Percentiles rank a stretch among this genome's conserved stretches.
phyloP scores from a whole-genome alignment of 2,329 filamentous ascomycete species.

The Escovopsis sp. region DNA sequence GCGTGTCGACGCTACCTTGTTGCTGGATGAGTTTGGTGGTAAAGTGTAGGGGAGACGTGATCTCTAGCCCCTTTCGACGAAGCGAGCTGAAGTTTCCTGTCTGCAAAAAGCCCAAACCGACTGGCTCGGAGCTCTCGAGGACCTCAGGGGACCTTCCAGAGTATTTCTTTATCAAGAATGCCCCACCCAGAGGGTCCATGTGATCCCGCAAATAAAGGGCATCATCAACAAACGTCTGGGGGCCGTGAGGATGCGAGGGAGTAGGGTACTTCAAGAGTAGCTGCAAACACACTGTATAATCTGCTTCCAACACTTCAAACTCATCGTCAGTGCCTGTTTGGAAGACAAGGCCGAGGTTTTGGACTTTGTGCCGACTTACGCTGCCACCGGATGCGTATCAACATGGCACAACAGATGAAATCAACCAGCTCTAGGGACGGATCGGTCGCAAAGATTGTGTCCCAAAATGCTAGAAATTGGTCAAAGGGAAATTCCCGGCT shows the following conservation, averaged over 20 bases:
- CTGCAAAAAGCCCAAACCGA: slow-evolving; percentile 19
- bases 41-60: slow-evolving; percentile 31
- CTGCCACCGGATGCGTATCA: slow-evolving; percentile 82
- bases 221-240: slow-evolving; percentile 74
- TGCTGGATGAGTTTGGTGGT: slow-evolving; percentile 39
- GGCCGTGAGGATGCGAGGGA: slow-evolving; percentile 45
- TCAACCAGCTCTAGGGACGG: slow-evolving; percentile 69
- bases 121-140: background rate
- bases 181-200: slow-evolving; percentile 45
- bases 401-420: slow-evolving; percentile 85
- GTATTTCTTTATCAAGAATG: slow-evolving; percentile 55
- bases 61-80: slow-evolving; percentile 25
- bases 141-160: slow-evolving; percentile 38
- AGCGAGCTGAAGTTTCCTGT: slow-evolving; percentile 21
- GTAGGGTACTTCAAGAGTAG: slow-evolving; percentile 72
- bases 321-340: background rate
- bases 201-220: slow-evolving; percentile 61
- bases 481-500: slow-evolving; percentile 87
- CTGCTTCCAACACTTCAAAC: slow-evolving; percentile 58
- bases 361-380: slow-evolving; percentile 34
- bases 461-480: slow-evolving; percentile 75
- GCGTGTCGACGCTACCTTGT: slow-evolving; percentile 48
- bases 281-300: slow-evolving; percentile 75
- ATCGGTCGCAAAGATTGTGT: slow-evolving; percentile 78
- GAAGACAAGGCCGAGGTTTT: background rate